Evolutionary conservation across 345 rosid species (phyloP), one percentile per base, ranked within the genome.

Genomic region (Acer yangbiense): DNA sequence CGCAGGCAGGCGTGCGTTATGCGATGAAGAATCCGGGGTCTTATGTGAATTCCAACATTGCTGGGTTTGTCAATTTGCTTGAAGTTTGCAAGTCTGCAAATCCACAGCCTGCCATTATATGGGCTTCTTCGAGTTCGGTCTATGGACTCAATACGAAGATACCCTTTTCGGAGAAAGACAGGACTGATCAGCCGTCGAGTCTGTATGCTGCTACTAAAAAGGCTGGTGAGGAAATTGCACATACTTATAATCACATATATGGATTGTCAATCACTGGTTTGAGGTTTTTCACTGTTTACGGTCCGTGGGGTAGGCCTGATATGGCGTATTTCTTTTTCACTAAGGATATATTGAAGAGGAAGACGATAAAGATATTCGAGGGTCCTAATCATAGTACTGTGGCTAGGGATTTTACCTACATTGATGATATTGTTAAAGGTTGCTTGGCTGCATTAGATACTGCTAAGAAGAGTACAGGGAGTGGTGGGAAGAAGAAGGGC

Each of bases 101-200:
- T 70, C 91, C 89, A 1, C 89, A 88, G 43, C 91, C 88, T 2
- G 82, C 89, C 1, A 80, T 88, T 41, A 83, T 88, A 0, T 88
- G 91, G 89, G 91, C 91, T 2, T 88, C 91, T 21, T 88, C 89
- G 2, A 88, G 91, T 82, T 88, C 91, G 0, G 88, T 88, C 25
- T 88, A 88, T 14, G 91, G 89, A 21, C 77, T 88, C 20, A 88
- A 88, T 77, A 82, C 84, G 14, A 88, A 82, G 44, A 84, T 77
- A 16, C 91, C 91, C 2, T 88, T 88, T 78, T 88, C 88, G 1
- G 91, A 88, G 81, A 84, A 83, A 35, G 84, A 88, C 66, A n/a
- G 76, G 12, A 89, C 91, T 0, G 89, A 88, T 58, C 88, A 79
- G 14, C 91, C 91, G 0, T 86, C 91, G 1, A 86, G 89, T 76